Evolutionary conservation across 495 filamentous ascomycete species (phyloP).

Genomic region (Mytilinidion resinicola): DNA sequence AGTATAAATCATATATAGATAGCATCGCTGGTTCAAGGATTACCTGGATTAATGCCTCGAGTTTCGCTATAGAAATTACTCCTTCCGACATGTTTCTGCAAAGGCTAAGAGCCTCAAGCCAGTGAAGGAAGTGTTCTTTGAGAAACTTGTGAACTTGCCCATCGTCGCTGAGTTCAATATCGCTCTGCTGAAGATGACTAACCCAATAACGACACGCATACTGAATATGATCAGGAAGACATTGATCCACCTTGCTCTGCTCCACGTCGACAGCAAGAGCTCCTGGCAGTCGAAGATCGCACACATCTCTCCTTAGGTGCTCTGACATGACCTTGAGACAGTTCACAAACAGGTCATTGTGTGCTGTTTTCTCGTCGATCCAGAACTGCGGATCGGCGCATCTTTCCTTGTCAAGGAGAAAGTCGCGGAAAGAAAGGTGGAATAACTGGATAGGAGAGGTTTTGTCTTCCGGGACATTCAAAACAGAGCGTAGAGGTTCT

Average conservation of each 20-base stretch:
- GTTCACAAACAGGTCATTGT: slow-evolving; percentile 23
- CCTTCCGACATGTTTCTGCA: slow-evolving; percentile 28
- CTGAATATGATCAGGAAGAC: not conserved
- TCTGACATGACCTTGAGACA: slow-evolving; percentile 26
- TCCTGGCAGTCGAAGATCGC: slow-evolving; percentile 8
- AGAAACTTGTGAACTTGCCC: slow-evolving; percentile 34
- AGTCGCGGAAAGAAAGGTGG: slow-evolving; percentile 44
- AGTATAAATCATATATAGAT: not conserved
- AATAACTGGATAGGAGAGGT: slow-evolving; percentile 33
- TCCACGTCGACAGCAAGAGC: not conserved
- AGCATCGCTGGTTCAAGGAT: no score
- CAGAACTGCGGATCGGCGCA: slow-evolving; percentile 31
- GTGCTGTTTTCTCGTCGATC: slow-evolving; percentile 31
- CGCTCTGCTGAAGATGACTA: not conserved
- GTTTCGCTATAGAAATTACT: not conserved
- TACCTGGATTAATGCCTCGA: not conserved
- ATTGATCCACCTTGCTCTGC: not conserved
- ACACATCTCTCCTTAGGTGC: slow-evolving; percentile 27
- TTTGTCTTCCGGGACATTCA: slow-evolving; percentile 32
- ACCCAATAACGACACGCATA: slow-evolving; percentile 1
- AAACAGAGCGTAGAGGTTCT: slow-evolving; percentile 33
- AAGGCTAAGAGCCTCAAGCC: slow-evolving; percentile 40
- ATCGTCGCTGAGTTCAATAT: slow-evolving; percentile 17
- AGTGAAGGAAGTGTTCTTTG: slow-evolving; percentile 40
- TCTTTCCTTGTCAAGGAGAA: slow-evolving; percentile 36